Conservation (phyloP, 139 green algal genomes). For the Chlamydomonas schloesseri region DNA sequence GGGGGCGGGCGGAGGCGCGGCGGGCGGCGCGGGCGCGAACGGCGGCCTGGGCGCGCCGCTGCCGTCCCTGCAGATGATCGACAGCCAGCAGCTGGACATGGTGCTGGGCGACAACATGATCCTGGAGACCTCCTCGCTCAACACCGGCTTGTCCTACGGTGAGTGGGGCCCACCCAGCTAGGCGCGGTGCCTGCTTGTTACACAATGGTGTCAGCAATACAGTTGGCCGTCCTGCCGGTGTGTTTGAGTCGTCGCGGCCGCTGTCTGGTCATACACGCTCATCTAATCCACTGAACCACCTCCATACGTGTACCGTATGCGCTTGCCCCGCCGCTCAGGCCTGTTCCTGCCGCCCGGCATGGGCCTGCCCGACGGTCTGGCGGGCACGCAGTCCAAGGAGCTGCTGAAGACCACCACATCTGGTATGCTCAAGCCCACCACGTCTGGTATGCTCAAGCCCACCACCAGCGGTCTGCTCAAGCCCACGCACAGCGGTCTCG, state of each 20-base stretch:
- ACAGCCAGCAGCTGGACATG: slow-evolving; percentile 45
- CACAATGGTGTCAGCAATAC: too few species aligned
- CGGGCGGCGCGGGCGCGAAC: background rate
- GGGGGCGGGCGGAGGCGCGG: background rate
- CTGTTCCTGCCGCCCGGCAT: slow-evolving; percentile 38
- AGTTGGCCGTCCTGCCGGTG: too few species aligned
- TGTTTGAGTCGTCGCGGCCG: too few species aligned
- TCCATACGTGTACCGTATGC: too few species aligned
- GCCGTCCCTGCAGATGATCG: slow-evolving; percentile 39
- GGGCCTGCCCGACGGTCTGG: slow-evolving; percentile 3
- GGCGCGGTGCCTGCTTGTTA: too few species aligned
- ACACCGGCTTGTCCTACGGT: slow-evolving; percentile 25
- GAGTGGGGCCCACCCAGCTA: too few species aligned
- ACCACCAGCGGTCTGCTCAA: slow-evolving; percentile 18
- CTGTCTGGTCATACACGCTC: too few species aligned
- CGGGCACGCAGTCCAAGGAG: slow-evolving; percentile 31
- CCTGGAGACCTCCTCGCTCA: slow-evolving; percentile 21
- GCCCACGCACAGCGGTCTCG: slow-evolving; percentile 3
- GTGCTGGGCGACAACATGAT: slow-evolving; percentile 36
- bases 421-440: slow-evolving; percentile 21
- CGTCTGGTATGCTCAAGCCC: slow-evolving; percentile 6
- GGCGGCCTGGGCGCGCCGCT: slow-evolving; percentile 2
- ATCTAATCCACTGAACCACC: background rate
- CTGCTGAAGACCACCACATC: background rate
- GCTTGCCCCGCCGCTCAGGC: slow-evolving; percentile 1